Evolutionary conservation across 495 filamentous ascomycete species (phyloP).

Genomic region (Penicillium longicatenatum): DNA sequence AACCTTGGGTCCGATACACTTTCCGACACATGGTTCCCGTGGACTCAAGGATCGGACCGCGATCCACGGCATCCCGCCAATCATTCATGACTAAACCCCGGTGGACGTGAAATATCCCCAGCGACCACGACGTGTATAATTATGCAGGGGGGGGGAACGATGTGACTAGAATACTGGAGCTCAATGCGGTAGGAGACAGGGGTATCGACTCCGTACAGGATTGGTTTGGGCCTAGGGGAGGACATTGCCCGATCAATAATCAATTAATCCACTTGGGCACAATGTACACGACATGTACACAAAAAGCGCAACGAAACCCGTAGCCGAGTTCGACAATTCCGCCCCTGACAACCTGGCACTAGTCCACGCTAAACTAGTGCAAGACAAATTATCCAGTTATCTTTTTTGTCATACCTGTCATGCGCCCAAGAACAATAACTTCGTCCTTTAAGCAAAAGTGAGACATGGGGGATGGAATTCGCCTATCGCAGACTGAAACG

Average conservation of each 20-base stretch:
- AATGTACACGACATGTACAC: neutral
- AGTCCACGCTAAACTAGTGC: no score
- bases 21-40: constrained; percentile 14
- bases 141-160: neutral
- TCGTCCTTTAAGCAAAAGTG: neutral
- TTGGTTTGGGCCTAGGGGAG: neutral
- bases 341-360: no score
- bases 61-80: constrained; percentile 10
- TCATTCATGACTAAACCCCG: neutral
- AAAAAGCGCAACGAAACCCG: no score
- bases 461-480: neutral
- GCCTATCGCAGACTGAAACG: neutral
- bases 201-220: neutral
- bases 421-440: no score
- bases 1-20: neutral
- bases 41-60: constrained; percentile 16
- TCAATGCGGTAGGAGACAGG: neutral
- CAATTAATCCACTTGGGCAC: neutral
- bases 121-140: neutral
- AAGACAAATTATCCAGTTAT: no score
- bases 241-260: neutral
- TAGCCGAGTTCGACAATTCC: no score
- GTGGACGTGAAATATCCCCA: no score
- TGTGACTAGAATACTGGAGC: neutral
- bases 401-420: neutral